Evolutionary conservation across 1,284 basidiomycete species (phyloP).

Genomic region (Bjerkandera adusta): DNA sequence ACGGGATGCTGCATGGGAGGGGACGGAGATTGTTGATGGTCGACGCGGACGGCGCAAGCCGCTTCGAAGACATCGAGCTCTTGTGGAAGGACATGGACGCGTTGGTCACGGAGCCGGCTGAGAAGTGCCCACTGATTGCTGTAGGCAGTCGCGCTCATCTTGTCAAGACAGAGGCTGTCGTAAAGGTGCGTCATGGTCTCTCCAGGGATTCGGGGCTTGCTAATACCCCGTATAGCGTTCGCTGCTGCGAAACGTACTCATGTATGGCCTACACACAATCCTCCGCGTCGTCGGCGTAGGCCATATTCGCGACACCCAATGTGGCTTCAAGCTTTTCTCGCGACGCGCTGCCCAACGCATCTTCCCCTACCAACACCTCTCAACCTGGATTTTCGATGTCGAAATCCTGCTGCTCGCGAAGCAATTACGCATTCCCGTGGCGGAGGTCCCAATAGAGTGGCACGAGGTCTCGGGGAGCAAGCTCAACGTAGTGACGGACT

Average conservation of each 20-base stretch:
- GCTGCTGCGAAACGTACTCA: slow-evolving; percentile 83
- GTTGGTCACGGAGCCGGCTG: slow-evolving; percentile 36
- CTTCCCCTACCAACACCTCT: slow-evolving; percentile 82
- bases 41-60: slow-evolving; percentile 91
- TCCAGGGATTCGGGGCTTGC: not conserved
- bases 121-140: slow-evolving; percentile 60
- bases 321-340: slow-evolving; percentile 94
- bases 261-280: slow-evolving; percentile 88
- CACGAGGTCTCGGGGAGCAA: slow-evolving; percentile 92
- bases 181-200: slow-evolving; percentile 71
- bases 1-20: slow-evolving; percentile 82
- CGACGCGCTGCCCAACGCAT: slow-evolving; percentile 75
- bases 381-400: slow-evolving; percentile 95
- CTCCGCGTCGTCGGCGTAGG: slow-evolving; percentile 82
- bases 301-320: slow-evolving; percentile 91
- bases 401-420: slow-evolving; percentile 91
- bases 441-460: slow-evolving; percentile 89
- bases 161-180: slow-evolving; percentile 90
- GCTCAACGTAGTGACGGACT: slow-evolving; percentile 81
- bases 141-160: slow-evolving; percentile 91
- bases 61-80: slow-evolving; percentile 76
- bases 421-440: slow-evolving; percentile 69
- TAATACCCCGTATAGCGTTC: slow-evolving; percentile 59
- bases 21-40: slow-evolving; percentile 86
- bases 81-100: slow-evolving; percentile 75